Base-by-base conservation (phyloP, 441 rosid genomes). In the Adansonia madagascariensis region DNA sequence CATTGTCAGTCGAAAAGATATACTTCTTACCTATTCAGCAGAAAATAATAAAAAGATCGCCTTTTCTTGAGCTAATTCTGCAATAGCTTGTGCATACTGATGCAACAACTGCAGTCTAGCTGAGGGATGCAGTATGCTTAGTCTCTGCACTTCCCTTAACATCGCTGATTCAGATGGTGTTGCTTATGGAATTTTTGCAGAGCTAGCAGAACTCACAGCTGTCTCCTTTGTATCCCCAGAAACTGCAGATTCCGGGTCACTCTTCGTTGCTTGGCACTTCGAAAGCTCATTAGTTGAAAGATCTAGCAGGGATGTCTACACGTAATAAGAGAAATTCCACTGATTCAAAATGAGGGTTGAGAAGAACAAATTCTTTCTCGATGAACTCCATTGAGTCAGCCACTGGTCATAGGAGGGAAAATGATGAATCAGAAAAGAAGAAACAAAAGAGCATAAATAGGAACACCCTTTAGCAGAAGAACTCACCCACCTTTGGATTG, bases 301-400 rank as follows among this genome's bases (percentile, higher is more conserved):
- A 67, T 88, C 91, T 84, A 85, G 92, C 69, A 88, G 65, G 60
- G 94, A 93, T 72, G 90, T 70, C 55, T 79, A 94, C 43, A 84
- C 80, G 84, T 77, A 86, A 80, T 76, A 92, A 46, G 94, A 91
- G 76, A 88, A 83, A 60, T 61, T 85, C 94, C 79, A 63, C 65
- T 7, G 93, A 91, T 63, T 85, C 79, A 82, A 77, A 85, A 82
- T 84, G 91, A 61, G 82, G 82, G 75, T 87, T 82, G 65, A 93
- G 94, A 77, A 91, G 86, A 80, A 93, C 98, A 79, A 91, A 93
- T 59, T 88, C 97, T 75, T 85, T 88, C 86, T 89, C 98, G 67
- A 93, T 90, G 61, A 88, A 89, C 86, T 88, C 94, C 80, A 86
- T 76, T n/a, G 88, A 88, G 80, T 88, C 94, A 81, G 88, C 71